Percentiles rank a stretch among this genome's conserved stretches.
Conservation (phyloP, 2,329 filamentous ascomycete genomes). For the Clarireedia paspali region DNA sequence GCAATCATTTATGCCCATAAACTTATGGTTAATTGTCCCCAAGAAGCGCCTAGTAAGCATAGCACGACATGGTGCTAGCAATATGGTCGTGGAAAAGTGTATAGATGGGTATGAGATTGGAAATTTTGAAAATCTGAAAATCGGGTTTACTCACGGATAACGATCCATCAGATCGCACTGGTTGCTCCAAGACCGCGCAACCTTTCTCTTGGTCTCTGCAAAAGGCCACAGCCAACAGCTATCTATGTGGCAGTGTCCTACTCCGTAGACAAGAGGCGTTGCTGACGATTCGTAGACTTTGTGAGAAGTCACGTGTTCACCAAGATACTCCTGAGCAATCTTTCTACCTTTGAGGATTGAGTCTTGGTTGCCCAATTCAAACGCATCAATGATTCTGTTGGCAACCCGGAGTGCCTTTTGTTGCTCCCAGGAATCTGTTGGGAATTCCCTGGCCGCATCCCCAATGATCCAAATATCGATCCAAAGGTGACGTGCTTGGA, state of each 20-base stretch:
- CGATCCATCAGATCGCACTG: slow-evolving; percentile 93
- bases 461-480: slow-evolving; percentile 96
- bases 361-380: slow-evolving; percentile 71
- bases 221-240: slow-evolving; percentile 99
- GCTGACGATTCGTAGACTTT: slow-evolving; percentile 75
- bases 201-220: slow-evolving; percentile 95
- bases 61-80: too few relatives aligned
- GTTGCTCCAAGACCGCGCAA: slow-evolving; percentile 91
- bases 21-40: too few relatives aligned
- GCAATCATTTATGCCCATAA: too few relatives aligned
- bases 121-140: too few relatives aligned
- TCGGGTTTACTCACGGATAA: slow-evolving; percentile 48
- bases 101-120: too few relatives aligned
- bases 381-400: slow-evolving; percentile 84
- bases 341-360: slow-evolving; percentile 73
- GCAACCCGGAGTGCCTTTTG: slow-evolving; percentile 77
- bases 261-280: slow-evolving; percentile 72
- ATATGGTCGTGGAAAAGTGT: too few relatives aligned
- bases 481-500: slow-evolving; percentile 72
- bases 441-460: slow-evolving; percentile 88
- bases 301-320: slow-evolving; percentile 70
- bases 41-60: too few relatives aligned
- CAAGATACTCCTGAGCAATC: slow-evolving; percentile 77
- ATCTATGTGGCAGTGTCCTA: slow-evolving; percentile 97
- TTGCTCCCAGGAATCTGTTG: slow-evolving; percentile 78